Conservation (phyloP, 2,329 filamentous ascomycete species). For the Penicillium expansum region DNA sequence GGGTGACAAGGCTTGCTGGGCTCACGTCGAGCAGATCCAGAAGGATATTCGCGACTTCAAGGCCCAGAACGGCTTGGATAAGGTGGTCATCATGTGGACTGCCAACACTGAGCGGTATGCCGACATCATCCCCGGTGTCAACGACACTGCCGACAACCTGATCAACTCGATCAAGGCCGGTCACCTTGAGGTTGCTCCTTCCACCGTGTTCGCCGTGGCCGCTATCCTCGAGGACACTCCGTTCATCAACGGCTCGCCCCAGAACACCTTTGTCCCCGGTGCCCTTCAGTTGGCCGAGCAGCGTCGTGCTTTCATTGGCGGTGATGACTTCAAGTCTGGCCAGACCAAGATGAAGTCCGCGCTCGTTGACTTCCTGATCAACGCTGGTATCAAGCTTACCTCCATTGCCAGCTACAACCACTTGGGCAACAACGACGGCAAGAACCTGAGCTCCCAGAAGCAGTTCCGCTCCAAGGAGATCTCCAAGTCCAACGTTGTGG, state of each 20-base stretch:
- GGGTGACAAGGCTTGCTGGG: slow-evolving; percentile 78
- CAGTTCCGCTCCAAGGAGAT: slow-evolving; percentile 99
- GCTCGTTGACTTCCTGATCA: slow-evolving; percentile 97
- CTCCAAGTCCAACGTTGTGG: slow-evolving; percentile 97
- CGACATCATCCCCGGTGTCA: slow-evolving; percentile 81
- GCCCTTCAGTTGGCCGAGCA: slow-evolving; percentile 84
- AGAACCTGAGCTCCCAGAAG: slow-evolving; percentile 94
- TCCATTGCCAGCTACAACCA: slow-evolving; percentile 99
- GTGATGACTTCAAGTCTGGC: slow-evolving; percentile 99
- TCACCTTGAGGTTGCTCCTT: slow-evolving; percentile 89
- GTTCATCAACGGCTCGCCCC: slow-evolving; percentile 98
- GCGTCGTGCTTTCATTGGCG: slow-evolving; percentile 86
- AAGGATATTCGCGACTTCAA: slow-evolving; percentile 95
- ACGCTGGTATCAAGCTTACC: slow-evolving; percentile 95
- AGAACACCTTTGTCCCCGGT: slow-evolving; percentile 98
- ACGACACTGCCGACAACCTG: slow-evolving; percentile 94
- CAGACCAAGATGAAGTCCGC: slow-evolving; percentile 99
- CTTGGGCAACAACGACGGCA: slow-evolving; percentile 98
- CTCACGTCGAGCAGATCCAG: slow-evolving; percentile 89
- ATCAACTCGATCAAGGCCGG: slow-evolving; percentile 81
- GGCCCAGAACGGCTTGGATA: slow-evolving; percentile 76
- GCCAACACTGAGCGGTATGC: slow-evolving; percentile 98
- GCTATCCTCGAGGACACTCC: slow-evolving; percentile 85
- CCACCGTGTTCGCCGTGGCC: slow-evolving; percentile 92
- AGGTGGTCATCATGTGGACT: slow-evolving; percentile 96